A percentile compares a stretch with the other conserved stretches of the same genome.
phyloP scores from a whole-genome alignment of 352 stramenopile species.

The Globisporangium radiosum region DNA sequence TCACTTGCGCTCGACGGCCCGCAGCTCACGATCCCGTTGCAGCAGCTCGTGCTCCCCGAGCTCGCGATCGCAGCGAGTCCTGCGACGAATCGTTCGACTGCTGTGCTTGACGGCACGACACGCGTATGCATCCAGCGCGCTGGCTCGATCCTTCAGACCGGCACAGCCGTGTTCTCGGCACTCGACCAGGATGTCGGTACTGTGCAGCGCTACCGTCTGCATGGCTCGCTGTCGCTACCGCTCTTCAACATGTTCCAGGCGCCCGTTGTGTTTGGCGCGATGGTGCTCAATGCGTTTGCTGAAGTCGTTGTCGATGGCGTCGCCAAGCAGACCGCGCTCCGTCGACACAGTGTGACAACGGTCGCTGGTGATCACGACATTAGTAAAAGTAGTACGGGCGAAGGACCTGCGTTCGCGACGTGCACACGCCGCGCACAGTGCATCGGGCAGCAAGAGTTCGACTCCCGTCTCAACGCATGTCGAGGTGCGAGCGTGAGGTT shows the following conservation, averaged over 20 bases:
- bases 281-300: conserved; percentile 41
- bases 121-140: conserved; percentile 51
- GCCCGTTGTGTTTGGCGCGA: conserved; percentile 52
- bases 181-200: conserved; percentile 35
- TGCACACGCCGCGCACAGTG: conserved; percentile 21
- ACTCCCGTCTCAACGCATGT: conserved; percentile 34
- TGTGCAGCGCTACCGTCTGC: conserved; percentile 40
- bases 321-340: conserved; percentile 28
- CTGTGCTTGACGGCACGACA: not conserved
- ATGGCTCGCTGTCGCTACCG: conserved; percentile 35
- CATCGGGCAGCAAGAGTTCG: conserved; percentile 34
- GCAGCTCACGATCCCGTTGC: conserved; percentile 31
- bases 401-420: conserved; percentile 1
- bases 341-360: not conserved
- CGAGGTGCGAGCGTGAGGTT: conserved; percentile 22
- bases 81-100: not conserved
- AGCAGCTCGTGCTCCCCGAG: conserved; percentile 32
- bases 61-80: conserved; percentile 11
- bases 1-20: conserved; percentile 29
- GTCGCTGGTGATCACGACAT: not conserved
- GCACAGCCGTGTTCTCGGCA: conserved; percentile 35
- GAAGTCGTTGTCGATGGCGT: conserved; percentile 36
- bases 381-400: not conserved
- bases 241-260: conserved; percentile 68
- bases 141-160: conserved; percentile 46